Conservation (phyloP, 23 red algal genomes). For the Chondrus crispus region DNA sequence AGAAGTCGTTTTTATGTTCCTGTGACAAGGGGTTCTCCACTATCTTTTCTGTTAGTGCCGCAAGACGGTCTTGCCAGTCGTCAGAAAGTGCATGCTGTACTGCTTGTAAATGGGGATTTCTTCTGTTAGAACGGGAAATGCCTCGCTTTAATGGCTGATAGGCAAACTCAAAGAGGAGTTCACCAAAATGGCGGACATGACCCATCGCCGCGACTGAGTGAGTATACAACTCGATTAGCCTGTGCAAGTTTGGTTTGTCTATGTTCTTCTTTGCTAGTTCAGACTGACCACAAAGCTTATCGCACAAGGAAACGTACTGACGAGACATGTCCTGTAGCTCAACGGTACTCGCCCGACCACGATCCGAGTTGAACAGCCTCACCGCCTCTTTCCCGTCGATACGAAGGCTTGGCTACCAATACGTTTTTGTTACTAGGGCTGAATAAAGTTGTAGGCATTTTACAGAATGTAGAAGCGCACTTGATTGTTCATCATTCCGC, state of each 20-base stretch:
- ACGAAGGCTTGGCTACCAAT: no score
- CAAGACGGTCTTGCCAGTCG: neutral
- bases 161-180: neutral
- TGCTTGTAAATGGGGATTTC: neutral
- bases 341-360: no score
- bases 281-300: neutral
- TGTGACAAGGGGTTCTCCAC: no score
- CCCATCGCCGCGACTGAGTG: neutral
- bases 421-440: no score
- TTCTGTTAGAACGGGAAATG: neutral
- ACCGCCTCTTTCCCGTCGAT: no score
- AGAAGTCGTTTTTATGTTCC: no score
- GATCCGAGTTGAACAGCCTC: no score
- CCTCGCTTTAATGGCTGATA: neutral
- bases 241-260: neutral
- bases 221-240: neutral
- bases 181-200: neutral
- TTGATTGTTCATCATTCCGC: no score
- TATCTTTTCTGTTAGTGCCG: neutral
- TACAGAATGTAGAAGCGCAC: no score
- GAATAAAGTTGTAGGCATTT: no score
- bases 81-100: neutral
- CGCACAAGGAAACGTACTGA: no score
- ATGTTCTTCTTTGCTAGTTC: neutral
- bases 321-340: no score